phyloP scores from a whole-genome alignment of 306 rosid genomes.

The Canavalia ensiformis region DNA sequence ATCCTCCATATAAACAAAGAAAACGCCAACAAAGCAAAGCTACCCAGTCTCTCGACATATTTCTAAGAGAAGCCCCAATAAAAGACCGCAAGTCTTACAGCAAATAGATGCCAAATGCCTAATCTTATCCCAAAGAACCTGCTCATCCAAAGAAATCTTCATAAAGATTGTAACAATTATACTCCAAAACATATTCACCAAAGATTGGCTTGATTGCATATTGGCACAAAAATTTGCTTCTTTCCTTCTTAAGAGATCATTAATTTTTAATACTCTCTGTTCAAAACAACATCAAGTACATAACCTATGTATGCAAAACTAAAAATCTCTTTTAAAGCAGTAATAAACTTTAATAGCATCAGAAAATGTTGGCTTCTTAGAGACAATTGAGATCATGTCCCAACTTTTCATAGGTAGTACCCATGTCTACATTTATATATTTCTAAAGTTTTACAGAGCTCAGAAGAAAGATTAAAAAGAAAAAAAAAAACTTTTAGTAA shows the following conservation, averaged over 20 bases:
- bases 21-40: conserved; percentile 38
- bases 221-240: conserved; percentile 1
- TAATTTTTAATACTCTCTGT: not conserved
- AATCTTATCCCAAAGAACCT: conserved; percentile 17
- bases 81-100: conserved; percentile 2
- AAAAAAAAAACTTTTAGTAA: not conserved
- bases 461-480: not conserved
- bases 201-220: not conserved
- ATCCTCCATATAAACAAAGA: conserved; percentile 31
- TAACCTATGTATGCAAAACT: not conserved
- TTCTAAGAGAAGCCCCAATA: conserved; percentile 27
- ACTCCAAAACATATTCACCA: conserved; percentile 21
- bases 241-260: conserved; percentile 5
- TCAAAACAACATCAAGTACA: not conserved
- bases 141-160: conserved; percentile 28
- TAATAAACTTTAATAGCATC: conserved; percentile 26
- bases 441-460: not conserved
- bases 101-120: conserved; percentile 34
- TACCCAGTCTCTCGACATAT: conserved; percentile 14
- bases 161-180: not conserved
- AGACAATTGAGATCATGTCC: not conserved
- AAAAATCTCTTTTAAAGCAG: not conserved
- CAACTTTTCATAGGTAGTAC: not conserved
- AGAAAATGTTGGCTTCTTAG: not conserved
- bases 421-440: not conserved